Conservation (phyloP, 345 rosid species). For the Boechera retrofracta region DNA sequence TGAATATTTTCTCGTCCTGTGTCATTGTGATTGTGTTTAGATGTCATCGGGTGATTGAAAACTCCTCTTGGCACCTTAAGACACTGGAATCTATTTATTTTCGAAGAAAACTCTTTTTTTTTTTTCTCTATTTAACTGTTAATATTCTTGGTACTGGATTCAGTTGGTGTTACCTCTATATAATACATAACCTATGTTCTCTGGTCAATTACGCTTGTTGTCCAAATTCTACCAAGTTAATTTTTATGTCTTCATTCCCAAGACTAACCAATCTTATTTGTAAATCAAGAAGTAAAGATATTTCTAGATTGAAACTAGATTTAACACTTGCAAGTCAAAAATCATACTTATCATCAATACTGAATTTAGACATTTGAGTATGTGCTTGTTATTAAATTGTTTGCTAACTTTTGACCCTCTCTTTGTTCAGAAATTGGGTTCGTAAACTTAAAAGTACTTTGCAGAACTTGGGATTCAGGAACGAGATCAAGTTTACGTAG, state of each 20-base stretch:
- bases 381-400: not conserved
- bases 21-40: conserved; percentile 40
- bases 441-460: not conserved
- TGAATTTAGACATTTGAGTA: not conserved
- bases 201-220: not conserved
- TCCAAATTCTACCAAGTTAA: not conserved
- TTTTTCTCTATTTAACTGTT: conserved; percentile 28
- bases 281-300: not conserved
- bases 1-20: conserved; percentile 34
- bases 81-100: conserved; percentile 31
- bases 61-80: conserved; percentile 38
- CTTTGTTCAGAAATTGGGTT: not conserved
- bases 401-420: not conserved
- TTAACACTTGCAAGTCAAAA: not conserved
- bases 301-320: not conserved
- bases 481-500: not conserved
- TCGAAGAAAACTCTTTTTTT: conserved; percentile 17
- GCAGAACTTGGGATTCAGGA: not conserved
- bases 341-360: not conserved
- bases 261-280: not conserved
- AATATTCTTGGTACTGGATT: conserved; percentile 38
- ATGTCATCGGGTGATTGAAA: conserved; percentile 35
- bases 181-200: conserved; percentile 7
- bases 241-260: not conserved
- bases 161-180: conserved; percentile 43